A percentile compares a stretch with the other conserved stretches of the same genome.
Conservation (phyloP, 495 filamentous ascomycete species). For the Trichoderma gamsii region DNA sequence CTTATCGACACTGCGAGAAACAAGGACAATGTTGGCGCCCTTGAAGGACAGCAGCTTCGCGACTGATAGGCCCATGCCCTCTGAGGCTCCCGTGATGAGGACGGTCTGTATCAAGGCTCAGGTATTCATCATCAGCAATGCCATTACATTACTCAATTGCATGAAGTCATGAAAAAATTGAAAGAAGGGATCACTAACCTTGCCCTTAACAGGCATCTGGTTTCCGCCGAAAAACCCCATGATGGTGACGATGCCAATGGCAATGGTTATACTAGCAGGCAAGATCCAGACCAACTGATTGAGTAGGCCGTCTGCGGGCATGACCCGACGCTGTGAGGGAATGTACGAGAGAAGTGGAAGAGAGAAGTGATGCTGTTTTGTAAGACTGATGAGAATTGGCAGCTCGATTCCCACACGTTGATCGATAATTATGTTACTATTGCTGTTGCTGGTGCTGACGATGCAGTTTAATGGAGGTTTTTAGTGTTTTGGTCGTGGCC, state of each 20-base stretch:
- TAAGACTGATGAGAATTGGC: not conserved
- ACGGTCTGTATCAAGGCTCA: conserved; percentile 52
- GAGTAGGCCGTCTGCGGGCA: not conserved
- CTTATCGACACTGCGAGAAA: conserved; percentile 68
- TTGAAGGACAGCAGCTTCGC: conserved; percentile 68
- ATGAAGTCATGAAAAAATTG: not conserved
- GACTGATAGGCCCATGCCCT: conserved; percentile 78
- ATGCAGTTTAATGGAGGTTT: not conserved
- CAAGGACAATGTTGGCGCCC: conserved; percentile 81
- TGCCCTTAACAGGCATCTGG: conserved; percentile 74
- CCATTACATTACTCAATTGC: not conserved
- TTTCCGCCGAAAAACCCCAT: conserved; percentile 65
- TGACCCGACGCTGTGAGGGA: not conserved
- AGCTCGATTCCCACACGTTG: not conserved
- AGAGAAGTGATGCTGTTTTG: not conserved
- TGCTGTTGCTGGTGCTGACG: not conserved
- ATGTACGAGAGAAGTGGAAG: not conserved
- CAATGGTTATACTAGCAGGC: conserved; percentile 19
- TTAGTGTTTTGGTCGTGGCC: no score
- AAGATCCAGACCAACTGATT: not conserved
- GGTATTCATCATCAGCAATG: not conserved
- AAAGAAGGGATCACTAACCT: conserved; percentile 43
- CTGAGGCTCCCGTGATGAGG: conserved; percentile 84
- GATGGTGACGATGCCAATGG: conserved; percentile 45
- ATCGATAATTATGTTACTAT: no score